Evolutionary conservation across 2,329 filamentous ascomycete genomes (phyloP), one percentile per base, ranked within the genome.

Genomic region (Aspergillus ibericus): DNA sequence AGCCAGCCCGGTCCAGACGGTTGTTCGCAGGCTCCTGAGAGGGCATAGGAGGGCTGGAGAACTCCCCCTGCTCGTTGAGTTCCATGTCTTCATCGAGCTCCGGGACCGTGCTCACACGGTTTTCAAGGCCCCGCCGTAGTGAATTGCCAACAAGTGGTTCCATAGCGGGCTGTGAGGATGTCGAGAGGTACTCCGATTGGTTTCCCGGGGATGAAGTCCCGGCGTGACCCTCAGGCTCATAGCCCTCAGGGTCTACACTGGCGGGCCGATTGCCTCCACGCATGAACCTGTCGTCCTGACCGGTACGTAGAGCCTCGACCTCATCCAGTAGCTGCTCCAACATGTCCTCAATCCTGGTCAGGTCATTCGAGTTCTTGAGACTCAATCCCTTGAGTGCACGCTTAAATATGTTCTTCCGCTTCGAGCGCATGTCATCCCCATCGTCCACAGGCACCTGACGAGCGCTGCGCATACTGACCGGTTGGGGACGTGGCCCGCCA

Each of bases 361-460:
- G 84, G 67, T 99, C 95, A 68, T 90, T 93, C 7, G 89, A 88
- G 53, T 92, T 93, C 79, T 95, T 96, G 70, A 89, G 85, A 67
- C 92, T 92, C 51, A 99, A 81, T 3, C 93, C 93, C 72, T 96
- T 93, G 51, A 99, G 81, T n/a, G 95, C 95, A 62, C 93, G 88
- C 68, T 89, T 90, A 79, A 98, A 95, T n/a, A 99, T 85, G 71
- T 92, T 96, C 76, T 92, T 90, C 72, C 92, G 92, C 84, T 97
- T 97, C 46, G 84, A 82, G 20, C 88, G 82, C 40, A 82, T 69
- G 47, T 88, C 85, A 32, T 86, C 84, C 5, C 78, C 77, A 16
- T 85, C 83, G 8, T 84, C 81, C 12, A 78, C 72, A 22, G 77
- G 79, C 66, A 69, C 70, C 59, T 81, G 80, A 40, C 80, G 79